These are phyloP conservation scores for Syzygium grande DNA, from an alignment of 345 rosid species.

Conservation along the genomic window DNA sequence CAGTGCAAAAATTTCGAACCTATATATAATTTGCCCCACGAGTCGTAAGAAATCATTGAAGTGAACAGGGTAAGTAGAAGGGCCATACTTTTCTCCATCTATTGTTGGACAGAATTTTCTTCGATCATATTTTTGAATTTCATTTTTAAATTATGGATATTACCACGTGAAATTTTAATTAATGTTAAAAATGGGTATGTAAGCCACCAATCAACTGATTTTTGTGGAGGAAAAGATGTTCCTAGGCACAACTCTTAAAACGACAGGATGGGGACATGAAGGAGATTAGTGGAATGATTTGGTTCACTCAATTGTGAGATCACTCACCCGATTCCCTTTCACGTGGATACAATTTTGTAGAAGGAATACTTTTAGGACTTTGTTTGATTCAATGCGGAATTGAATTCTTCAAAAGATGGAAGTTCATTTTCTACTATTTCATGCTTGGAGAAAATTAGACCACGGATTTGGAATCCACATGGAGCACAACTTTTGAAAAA, in stretches of 20 bases:
- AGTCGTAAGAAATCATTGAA: background rate
- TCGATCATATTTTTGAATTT: background rate
- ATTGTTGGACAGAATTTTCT: background rate
- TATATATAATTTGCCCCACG: background rate
- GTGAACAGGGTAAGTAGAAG: background rate
- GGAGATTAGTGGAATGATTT: background rate
- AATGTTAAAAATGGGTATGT: background rate
- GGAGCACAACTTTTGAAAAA: background rate
- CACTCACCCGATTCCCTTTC: background rate
- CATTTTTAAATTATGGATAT: background rate
- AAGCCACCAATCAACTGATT: background rate
- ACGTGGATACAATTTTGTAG: background rate
- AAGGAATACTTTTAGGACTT: background rate
- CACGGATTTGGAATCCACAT: background rate
- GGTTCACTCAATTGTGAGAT: background rate
- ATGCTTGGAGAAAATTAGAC: background rate
- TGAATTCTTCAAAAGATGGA: background rate
- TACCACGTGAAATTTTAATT: background rate
- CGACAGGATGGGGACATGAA: background rate
- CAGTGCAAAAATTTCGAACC: background rate
- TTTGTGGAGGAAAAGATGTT: background rate
- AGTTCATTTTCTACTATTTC: background rate
- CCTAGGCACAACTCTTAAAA: background rate
- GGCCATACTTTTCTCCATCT: background rate
- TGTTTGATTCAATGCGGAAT: background rate